phyloP scores from a whole-genome alignment of 2,329 filamentous ascomycete genomes.

The Incumbomyces delicatus region DNA sequence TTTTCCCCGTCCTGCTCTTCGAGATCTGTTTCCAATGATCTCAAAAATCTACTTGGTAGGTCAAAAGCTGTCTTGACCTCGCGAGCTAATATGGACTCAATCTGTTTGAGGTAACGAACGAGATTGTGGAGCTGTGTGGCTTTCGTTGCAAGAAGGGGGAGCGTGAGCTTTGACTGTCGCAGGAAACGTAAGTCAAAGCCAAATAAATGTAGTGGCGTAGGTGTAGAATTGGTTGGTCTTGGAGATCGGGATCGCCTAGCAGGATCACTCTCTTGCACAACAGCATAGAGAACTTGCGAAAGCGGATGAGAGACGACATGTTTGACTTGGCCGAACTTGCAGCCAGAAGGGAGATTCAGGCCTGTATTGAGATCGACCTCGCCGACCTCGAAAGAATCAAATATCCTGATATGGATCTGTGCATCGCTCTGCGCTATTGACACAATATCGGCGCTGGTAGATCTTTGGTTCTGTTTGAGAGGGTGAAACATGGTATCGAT shows the following conservation, averaged over 20 bases:
- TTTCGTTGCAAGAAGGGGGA: conserved; percentile 77
- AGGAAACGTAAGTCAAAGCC: conserved; percentile 79
- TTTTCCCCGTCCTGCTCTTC: conserved; percentile 42
- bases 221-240: background rate
- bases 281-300: conserved; percentile 64
- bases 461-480: conserved; percentile 29
- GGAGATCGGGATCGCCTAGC: conserved; percentile 20
- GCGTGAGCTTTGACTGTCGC: conserved; percentile 58
- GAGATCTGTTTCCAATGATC: conserved; percentile 66
- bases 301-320: conserved; percentile 62
- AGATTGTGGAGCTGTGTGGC: conserved; percentile 81
- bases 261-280: conserved; percentile 32
- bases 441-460: conserved; percentile 68
- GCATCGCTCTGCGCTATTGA: conserved; percentile 63
- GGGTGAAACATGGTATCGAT: conserved; percentile 61
- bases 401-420: conserved; percentile 66
- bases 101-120: conserved; percentile 72
- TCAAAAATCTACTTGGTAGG: conserved; percentile 66
- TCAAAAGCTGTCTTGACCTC: conserved; percentile 80
- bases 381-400: conserved; percentile 75
- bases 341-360: conserved; percentile 32
- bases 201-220: conserved; percentile 46
- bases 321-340: conserved; percentile 33
- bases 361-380: conserved; percentile 45
- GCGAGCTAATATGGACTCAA: conserved; percentile 64